phyloP scores from a whole-genome alignment of 164 flowering plant species.

The Tetracentron sinense region DNA sequence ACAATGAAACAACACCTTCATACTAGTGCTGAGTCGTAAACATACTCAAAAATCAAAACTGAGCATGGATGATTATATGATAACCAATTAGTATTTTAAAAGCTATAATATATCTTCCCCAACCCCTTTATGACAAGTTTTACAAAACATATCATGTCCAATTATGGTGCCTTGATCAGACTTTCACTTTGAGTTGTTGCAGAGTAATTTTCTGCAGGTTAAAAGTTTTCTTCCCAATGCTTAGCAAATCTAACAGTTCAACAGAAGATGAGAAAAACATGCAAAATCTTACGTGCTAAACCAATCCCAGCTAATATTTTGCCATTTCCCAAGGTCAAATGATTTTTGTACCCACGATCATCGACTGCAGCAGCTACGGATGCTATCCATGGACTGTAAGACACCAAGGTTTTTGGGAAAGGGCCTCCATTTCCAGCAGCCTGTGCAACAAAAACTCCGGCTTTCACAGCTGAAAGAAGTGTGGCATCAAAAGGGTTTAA shows the following conservation, averaged over 20 bases:
- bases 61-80: background rate
- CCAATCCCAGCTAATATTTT: conserved; percentile 84
- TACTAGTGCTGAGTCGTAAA: no score
- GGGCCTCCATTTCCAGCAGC: conserved; percentile 99
- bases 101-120: background rate
- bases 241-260: background rate
- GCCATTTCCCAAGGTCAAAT: conserved; percentile 79
- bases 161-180: background rate
- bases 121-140: background rate
- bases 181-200: background rate
- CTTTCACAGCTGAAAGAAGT: conserved; percentile 92
- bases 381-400: conserved; percentile 98
- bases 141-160: background rate
- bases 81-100: background rate
- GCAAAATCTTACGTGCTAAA: conserved; percentile 71
- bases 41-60: background rate
- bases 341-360: conserved; percentile 93
- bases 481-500: conserved; percentile 92
- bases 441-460: conserved; percentile 96
- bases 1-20: no score
- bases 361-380: conserved; percentile 96
- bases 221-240: background rate
- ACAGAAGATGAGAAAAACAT: background rate
- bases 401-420: conserved; percentile 81
- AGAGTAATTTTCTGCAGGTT: background rate